These are phyloP conservation scores for Glutinoglossum americanum DNA, from an alignment of 495 filamentous ascomycete species.

Conservation along the genomic window DNA sequence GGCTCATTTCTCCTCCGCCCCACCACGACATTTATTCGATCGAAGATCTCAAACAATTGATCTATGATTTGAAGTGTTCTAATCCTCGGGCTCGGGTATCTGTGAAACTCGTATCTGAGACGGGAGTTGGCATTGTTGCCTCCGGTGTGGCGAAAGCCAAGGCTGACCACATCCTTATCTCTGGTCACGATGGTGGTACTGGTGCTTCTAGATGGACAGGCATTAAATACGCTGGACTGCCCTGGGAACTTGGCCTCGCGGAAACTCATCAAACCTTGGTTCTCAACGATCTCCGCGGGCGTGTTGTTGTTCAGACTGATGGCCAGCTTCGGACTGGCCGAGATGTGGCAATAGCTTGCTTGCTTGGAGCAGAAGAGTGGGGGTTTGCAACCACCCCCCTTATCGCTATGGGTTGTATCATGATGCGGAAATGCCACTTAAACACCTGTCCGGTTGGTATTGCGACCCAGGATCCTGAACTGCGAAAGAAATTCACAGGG, in stretches of 20 bases:
- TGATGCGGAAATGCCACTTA: slow-evolving; percentile 24
- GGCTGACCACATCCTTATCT: slow-evolving; percentile 94
- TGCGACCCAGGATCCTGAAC: slow-evolving; percentile 85
- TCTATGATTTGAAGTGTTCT: slow-evolving; percentile 96
- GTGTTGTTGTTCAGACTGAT: slow-evolving; percentile 93
- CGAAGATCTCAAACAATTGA: slow-evolving; percentile 95
- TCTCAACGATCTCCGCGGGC: slow-evolving; percentile 88
- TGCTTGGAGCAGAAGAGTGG: slow-evolving; percentile 95
- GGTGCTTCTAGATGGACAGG: slow-evolving; percentile 97
- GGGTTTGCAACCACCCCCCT: slow-evolving; percentile 95
- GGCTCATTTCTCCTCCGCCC: slow-evolving; percentile 93
- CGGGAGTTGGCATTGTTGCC: slow-evolving; percentile 93
- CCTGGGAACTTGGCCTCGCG: slow-evolving; percentile 94
- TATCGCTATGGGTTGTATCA: slow-evolving; percentile 94
- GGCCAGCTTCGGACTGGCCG: slow-evolving; percentile 87
- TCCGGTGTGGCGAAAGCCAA: slow-evolving; percentile 98
- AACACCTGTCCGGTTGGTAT: slow-evolving; percentile 96
- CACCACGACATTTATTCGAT: slow-evolving; percentile 99
- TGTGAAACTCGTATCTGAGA: slow-evolving; percentile 96
- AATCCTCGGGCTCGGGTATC: slow-evolving; percentile 91
- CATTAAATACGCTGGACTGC: slow-evolving; percentile 97
- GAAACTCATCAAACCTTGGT: slow-evolving; percentile 99
- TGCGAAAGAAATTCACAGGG: slow-evolving; percentile 86
- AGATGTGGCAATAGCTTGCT: slow-evolving; percentile 87
- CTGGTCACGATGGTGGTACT: slow-evolving; percentile 93